Conservation (phyloP, 768 basidiomycete species). For the Rhizopogon sp. region DNA sequence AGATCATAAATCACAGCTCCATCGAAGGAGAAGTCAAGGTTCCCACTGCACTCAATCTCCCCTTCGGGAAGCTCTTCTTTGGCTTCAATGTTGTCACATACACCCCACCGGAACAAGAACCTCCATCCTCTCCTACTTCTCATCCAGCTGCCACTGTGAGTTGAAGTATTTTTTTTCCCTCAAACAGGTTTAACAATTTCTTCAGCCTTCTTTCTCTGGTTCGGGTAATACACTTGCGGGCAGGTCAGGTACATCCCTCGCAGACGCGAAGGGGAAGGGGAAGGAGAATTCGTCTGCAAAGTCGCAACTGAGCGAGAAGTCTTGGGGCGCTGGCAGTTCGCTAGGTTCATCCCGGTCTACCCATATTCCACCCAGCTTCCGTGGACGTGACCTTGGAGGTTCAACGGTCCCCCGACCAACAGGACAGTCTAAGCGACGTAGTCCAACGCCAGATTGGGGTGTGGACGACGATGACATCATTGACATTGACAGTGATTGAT, state of each 20-base stretch:
- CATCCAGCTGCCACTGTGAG: slow-evolving; percentile 26
- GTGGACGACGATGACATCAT: slow-evolving; percentile 84
- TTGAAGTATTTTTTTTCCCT: not conserved
- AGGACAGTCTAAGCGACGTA: slow-evolving; percentile 37
- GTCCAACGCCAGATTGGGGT: slow-evolving; percentile 77
- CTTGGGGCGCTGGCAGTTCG: slow-evolving; percentile 46
- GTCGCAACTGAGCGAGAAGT: slow-evolving; percentile 25
- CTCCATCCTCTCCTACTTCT: slow-evolving; percentile 25
- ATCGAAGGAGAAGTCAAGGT: slow-evolving; percentile 73
- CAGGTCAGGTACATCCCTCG: slow-evolving; percentile 29
- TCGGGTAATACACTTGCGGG: slow-evolving; percentile 66
- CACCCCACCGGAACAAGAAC: slow-evolving; percentile 38
- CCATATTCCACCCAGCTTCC: slow-evolving; percentile 28
- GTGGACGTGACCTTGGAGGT: slow-evolving; percentile 44
- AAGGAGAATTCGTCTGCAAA: slow-evolving; percentile 31
- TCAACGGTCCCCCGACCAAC: slow-evolving; percentile 44
- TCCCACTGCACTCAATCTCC: slow-evolving; percentile 86
- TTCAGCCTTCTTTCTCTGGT: slow-evolving; percentile 52
- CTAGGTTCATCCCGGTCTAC: slow-evolving; percentile 35
- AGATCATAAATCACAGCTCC: slow-evolving; percentile 76
- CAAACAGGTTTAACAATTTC: not conserved
- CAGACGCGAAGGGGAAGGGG: slow-evolving; percentile 53
- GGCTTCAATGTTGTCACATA: slow-evolving; percentile 83
- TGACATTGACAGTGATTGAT: slow-evolving; percentile 76
- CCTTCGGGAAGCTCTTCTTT: slow-evolving; percentile 94